A percentile compares a stretch with the other conserved stretches of the same genome.
These are phyloP conservation scores for Hortaea werneckii DNA, from an alignment of 2,329 filamentous ascomycete genomes.

Conservation along the genomic window DNA sequence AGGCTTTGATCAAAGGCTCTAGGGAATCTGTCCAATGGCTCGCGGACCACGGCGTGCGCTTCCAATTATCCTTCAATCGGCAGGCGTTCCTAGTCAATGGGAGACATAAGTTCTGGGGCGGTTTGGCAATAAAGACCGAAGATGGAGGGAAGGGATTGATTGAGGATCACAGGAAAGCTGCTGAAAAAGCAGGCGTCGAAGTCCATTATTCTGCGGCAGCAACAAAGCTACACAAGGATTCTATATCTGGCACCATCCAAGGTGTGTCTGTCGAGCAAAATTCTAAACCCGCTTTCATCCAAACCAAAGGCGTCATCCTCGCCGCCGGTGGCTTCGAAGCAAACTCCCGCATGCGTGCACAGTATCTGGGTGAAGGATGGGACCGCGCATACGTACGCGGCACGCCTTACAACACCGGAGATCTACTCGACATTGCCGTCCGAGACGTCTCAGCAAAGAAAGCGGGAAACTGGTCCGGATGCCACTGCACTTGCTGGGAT, in stretches of 20 bases:
- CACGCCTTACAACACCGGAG: slow-evolving; percentile 55
- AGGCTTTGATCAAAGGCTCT: slow-evolving; percentile 36
- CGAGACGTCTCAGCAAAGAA: slow-evolving; percentile 31
- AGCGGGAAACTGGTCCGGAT: slow-evolving; percentile 41
- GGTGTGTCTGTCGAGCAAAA: slow-evolving; percentile 24
- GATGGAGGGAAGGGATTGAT: slow-evolving; percentile 53
- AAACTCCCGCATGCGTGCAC: slow-evolving; percentile 45
- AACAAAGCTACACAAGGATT: slow-evolving; percentile 30
- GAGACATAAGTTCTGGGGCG: slow-evolving; percentile 56
- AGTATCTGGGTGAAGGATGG: slow-evolving; percentile 51
- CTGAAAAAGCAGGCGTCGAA: slow-evolving; percentile 32
- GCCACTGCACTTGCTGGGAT: slow-evolving; percentile 57
- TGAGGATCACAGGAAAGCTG: slow-evolving; percentile 37
- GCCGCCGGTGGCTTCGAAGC: slow-evolving; percentile 57
- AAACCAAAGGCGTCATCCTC: slow-evolving; percentile 38
- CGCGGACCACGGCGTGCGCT: slow-evolving; percentile 18
- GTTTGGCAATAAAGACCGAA: slow-evolving; percentile 48
- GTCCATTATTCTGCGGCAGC: slow-evolving; percentile 40
- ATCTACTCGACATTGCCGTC: slow-evolving; percentile 47
- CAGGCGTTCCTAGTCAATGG: slow-evolving; percentile 56
- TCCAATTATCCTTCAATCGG: slow-evolving; percentile 50
- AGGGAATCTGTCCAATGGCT: slow-evolving; percentile 21
- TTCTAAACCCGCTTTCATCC: slow-evolving; percentile 21
- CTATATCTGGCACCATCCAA: slow-evolving; percentile 20
- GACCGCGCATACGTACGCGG: slow-evolving; percentile 53